These are phyloP conservation scores for Dendrocalamus latiflorus DNA, from an alignment of 202 grass and related monocot species.

Conservation along the genomic window DNA sequence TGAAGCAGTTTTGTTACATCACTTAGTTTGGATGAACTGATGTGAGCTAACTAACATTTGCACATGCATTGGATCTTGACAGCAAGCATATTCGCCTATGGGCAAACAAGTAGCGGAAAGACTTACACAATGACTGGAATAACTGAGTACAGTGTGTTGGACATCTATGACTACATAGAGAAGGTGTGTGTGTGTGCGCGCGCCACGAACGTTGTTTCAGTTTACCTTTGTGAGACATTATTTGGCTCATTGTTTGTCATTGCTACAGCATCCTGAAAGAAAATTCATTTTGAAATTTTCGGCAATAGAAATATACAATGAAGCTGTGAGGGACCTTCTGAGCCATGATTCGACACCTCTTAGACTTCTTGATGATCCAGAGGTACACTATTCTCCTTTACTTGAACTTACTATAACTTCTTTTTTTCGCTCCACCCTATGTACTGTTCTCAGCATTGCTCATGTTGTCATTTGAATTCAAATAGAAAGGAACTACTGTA, in stretches of 20 bases:
- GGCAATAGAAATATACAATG: slow-evolving; percentile 96
- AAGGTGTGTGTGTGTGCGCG: not conserved
- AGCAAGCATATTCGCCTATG: slow-evolving; percentile 97
- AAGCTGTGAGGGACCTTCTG: slow-evolving; percentile 92
- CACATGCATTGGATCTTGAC: slow-evolving; percentile 12
- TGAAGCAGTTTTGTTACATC: not conserved
- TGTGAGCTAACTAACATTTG: slow-evolving; percentile 16
- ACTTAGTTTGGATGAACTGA: not conserved
- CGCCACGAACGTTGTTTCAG: not conserved
- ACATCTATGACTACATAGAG: slow-evolving; percentile 77
- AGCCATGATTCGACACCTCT: slow-evolving; percentile 65
- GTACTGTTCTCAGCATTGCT: not conserved
- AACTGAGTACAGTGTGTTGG: slow-evolving; percentile 62
- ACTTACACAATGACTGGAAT: slow-evolving; percentile 95
- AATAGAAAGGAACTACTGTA: slow-evolving; percentile 88
- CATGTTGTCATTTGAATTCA: slow-evolving; percentile 12
- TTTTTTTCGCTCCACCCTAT: not conserved
- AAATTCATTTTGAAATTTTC: slow-evolving; percentile 90
- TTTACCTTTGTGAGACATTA: not conserved
- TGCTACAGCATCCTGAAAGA: slow-evolving; percentile 73
- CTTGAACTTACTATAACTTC: not conserved
- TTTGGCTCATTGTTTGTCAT: slow-evolving; percentile 9
- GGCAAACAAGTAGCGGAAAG: slow-evolving; percentile 95
- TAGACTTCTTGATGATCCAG: slow-evolving; percentile 96
- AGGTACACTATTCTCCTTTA: slow-evolving; percentile 47